Percentiles rank a stretch among this genome's conserved stretches.
Evolutionary conservation across 192 early-diverging fungal genomes (phyloP).

Genomic region (Coemansia sp.): DNA sequence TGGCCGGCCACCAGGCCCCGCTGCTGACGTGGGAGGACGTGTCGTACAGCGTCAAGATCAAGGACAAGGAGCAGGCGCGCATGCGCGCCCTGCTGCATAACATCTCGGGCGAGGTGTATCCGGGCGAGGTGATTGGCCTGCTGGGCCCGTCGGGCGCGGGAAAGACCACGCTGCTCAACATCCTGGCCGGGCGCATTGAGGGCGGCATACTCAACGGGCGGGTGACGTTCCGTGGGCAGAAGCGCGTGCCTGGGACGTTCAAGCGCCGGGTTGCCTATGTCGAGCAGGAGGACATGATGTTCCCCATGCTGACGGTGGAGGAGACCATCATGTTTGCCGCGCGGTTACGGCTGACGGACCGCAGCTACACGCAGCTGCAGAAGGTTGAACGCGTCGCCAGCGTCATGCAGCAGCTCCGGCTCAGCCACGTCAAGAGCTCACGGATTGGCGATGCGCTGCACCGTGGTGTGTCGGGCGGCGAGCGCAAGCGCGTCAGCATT

Average conservation of each 20-base stretch:
- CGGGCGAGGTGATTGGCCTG: constrained; percentile 88
- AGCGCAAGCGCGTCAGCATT: constrained; percentile 88
- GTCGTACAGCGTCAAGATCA: constrained; percentile 41
- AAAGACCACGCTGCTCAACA: constrained; percentile 87
- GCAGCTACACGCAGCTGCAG: constrained; percentile 58
- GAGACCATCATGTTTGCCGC: constrained; percentile 90
- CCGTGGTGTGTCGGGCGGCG: constrained; percentile 87
- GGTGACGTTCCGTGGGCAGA: constrained; percentile 72
- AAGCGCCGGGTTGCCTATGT: constrained; percentile 73
- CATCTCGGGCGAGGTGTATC: constrained; percentile 68
- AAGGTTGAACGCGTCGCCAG: constrained; percentile 68
- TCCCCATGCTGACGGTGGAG: constrained; percentile 81
- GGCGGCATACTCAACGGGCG: constrained; percentile 63
- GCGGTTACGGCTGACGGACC: constrained; percentile 64
- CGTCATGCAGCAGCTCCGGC: constrained; percentile 81
- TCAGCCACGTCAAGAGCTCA: constrained; percentile 73
- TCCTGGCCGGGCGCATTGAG: constrained; percentile 74
- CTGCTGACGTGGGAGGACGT: constrained; percentile 40
- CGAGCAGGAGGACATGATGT: constrained; percentile 87
- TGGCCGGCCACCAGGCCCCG: constrained; percentile 8
- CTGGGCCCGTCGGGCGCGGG: constrained; percentile 92
- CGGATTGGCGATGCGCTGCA: constrained; percentile 63
- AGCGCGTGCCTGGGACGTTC: constrained; percentile 59
- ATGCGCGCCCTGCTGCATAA: constrained; percentile 57
- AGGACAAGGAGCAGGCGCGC: constrained; percentile 27